A percentile compares a stretch with the other conserved stretches of the same genome.
Evolutionary conservation across 192 early-diverging fungal species (phyloP).

Genomic region (Mortierella alpina): DNA sequence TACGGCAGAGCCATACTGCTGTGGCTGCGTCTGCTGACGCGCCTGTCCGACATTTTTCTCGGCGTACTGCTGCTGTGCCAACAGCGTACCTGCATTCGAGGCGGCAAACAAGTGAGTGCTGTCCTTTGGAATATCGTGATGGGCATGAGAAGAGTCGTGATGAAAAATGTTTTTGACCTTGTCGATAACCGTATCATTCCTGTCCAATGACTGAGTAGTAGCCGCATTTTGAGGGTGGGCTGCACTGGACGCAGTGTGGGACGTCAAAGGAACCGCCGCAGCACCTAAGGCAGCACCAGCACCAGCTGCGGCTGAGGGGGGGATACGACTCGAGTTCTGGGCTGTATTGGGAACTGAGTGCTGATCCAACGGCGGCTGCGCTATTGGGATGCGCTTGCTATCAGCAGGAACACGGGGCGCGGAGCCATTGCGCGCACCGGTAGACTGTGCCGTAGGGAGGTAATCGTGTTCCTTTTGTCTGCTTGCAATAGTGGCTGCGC

Average conservation of each 20-base stretch:
- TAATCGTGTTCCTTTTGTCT: background rate
- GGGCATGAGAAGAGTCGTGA: background rate
- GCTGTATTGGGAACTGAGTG: background rate
- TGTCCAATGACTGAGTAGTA: too few relatives aligned
- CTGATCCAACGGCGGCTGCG: slow-evolving; percentile 2
- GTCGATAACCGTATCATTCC: background rate
- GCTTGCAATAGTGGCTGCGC: background rate
- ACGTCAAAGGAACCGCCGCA: background rate
- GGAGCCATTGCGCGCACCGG: too few relatives aligned
- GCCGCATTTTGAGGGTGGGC: background rate
- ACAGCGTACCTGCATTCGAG: slow-evolving; percentile 4
- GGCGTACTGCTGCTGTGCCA: slow-evolving; percentile 18
- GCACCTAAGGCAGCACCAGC: background rate
- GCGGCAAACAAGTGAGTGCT: slow-evolving; percentile 4
- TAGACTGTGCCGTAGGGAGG: background rate
- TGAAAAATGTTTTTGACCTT: slow-evolving; percentile 7
- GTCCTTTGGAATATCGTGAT: slow-evolving; percentile 12
- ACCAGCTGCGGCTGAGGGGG: too few relatives aligned
- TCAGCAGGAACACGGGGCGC: background rate
- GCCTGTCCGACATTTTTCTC: background rate
- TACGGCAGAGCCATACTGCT: background rate
- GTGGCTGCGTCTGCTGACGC: background rate
- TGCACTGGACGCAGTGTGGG: background rate
- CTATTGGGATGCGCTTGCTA: slow-evolving; percentile 9
- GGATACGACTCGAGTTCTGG: background rate